Evolutionary conservation across 2,329 filamentous ascomycete species (phyloP).

Genomic region (Fusarium annulatum): DNA sequence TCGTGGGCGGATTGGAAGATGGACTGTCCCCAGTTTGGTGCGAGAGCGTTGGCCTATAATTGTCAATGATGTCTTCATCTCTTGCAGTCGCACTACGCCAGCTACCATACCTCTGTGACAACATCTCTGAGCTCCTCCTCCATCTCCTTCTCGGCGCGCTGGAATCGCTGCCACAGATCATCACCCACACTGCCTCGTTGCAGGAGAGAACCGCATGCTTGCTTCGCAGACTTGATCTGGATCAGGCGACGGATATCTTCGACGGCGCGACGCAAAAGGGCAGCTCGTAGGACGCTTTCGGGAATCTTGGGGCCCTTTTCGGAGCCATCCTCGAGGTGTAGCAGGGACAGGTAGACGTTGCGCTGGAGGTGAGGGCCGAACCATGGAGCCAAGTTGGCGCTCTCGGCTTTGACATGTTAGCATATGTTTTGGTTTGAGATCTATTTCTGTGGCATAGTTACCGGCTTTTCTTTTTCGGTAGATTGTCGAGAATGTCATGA

Average conservation of each 20-base stretch:
- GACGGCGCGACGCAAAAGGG: conserved; percentile 86
- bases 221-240: conserved; percentile 87
- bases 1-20: conserved; percentile 99
- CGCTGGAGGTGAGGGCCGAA: conserved; percentile 91
- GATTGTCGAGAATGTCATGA: conserved; percentile 91
- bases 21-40: conserved; percentile 87
- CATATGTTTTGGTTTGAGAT: not conserved
- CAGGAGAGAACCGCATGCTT: conserved; percentile 83
- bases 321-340: conserved; percentile 76
- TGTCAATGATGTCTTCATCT: conserved; percentile 3
- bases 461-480: conserved; percentile 92
- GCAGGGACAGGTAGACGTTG: conserved; percentile 92
- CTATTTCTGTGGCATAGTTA: conserved; percentile 50
- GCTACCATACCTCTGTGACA: conserved; percentile 78
- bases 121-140: conserved; percentile 96
- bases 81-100: not conserved
- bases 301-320: conserved; percentile 79
- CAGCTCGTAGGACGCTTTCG: conserved; percentile 86
- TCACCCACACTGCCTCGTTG: conserved; percentile 95
- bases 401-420: conserved; percentile 67
- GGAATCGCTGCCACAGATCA: conserved; percentile 93
- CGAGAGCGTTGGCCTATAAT: conserved; percentile 85
- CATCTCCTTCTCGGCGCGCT: conserved; percentile 95
- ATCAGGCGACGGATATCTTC: conserved; percentile 95
- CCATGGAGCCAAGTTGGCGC: conserved; percentile 91